Conservation (phyloP, 176 grass and related monocot species). For the Aegilops bicornis region DNA sequence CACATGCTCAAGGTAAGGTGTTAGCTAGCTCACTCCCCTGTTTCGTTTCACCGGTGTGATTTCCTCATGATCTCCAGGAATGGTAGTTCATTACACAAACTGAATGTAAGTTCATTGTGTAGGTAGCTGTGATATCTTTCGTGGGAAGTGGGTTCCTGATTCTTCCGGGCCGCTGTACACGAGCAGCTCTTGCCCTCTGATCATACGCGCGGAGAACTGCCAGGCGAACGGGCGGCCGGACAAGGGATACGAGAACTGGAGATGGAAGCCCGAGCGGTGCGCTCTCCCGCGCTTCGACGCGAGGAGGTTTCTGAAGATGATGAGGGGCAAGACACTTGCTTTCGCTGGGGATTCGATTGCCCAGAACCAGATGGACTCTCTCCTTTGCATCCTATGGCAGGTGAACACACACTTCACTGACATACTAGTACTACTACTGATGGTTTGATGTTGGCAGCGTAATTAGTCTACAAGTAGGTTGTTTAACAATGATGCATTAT, state of each 20-base stretch:
- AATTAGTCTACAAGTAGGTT: not conserved
- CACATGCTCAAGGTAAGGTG: conserved; percentile 20
- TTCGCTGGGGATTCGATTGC: conserved; percentile 92
- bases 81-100: too few species aligned
- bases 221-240: conserved; percentile 83
- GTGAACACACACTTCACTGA: conserved; percentile 19
- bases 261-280: conserved; percentile 81
- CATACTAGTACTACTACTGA: not conserved
- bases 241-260: conserved; percentile 85
- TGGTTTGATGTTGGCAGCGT: not conserved
- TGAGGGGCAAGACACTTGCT: conserved; percentile 86
- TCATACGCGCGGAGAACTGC: conserved; percentile 81
- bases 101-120: conserved; percentile 10
- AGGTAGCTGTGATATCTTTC: conserved; percentile 72
- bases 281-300: conserved; percentile 69
- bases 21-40: not conserved
- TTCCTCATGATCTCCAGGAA: too few species aligned
- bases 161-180: conserved; percentile 69
- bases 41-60: too few species aligned
- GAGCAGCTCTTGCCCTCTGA: conserved; percentile 78
- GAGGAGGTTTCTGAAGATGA: conserved; percentile 77
- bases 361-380: conserved; percentile 92
- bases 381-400: conserved; percentile 91
- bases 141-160: conserved; percentile 72
- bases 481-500: not conserved